A percentile compares a stretch with the other conserved stretches of the same genome.
phyloP scores from a whole-genome alignment of 352 stramenopile species.

The Phytophthora sp. region DNA sequence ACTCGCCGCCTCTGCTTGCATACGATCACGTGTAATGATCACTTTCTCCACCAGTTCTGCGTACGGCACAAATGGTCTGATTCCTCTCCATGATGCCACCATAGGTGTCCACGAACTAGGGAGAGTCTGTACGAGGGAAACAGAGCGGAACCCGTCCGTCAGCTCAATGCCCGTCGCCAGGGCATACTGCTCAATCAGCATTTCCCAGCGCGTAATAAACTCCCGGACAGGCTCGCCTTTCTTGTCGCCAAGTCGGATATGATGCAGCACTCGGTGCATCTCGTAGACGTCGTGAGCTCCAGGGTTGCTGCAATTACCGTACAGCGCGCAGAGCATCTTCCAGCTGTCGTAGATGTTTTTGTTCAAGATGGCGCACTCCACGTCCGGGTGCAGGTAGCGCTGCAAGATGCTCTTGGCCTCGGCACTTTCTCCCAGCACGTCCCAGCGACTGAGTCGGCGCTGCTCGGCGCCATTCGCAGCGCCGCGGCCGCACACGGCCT shows the following conservation, averaged over 20 bases:
- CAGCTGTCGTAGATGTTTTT: constrained; percentile 65
- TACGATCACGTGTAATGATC: constrained; percentile 21
- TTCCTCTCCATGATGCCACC: constrained; percentile 39
- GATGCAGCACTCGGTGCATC: constrained; percentile 52
- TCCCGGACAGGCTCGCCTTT: constrained; percentile 41
- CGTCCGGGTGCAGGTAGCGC: constrained; percentile 50
- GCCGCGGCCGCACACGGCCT: constrained; percentile 7
- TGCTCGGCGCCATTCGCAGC: neutral
- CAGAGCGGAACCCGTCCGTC: constrained; percentile 48
- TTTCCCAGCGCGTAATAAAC: constrained; percentile 48
- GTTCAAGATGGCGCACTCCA: constrained; percentile 50
- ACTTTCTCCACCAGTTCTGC: constrained; percentile 45
- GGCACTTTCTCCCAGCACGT: constrained; percentile 45
- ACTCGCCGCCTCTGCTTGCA: constrained; percentile 25
- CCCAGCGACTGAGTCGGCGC: constrained; percentile 37
- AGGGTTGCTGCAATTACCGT: constrained; percentile 37
- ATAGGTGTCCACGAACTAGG: constrained; percentile 34
- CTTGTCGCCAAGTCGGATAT: constrained; percentile 52
- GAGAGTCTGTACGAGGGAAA: constrained; percentile 41
- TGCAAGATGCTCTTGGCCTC: constrained; percentile 59
- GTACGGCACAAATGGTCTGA: constrained; percentile 50
- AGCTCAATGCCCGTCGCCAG: constrained; percentile 41
- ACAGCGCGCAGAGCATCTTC: constrained; percentile 49
- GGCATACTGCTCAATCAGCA: constrained; percentile 50
- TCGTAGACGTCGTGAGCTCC: constrained; percentile 44